Evolutionary conservation across 805 yeast species (phyloP), one percentile per base, ranked within the genome.

Genomic region (Isabelozyma pseudorhagii): DNA sequence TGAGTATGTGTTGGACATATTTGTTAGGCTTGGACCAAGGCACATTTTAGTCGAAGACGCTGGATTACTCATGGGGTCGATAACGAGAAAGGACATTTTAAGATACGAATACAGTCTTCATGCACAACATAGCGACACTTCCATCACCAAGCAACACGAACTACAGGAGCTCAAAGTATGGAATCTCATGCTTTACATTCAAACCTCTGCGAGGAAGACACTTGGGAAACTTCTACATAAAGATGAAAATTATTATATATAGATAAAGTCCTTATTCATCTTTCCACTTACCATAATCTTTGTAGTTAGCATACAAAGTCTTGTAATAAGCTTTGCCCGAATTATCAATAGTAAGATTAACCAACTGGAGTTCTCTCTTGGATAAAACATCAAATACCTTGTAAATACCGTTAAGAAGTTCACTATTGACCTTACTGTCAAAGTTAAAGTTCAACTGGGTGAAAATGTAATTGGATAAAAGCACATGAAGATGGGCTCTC

Each of bases 71-170:
- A 76, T 75, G 13, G 99, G 99, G 0, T 61, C 89, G n/a, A 69
- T 96, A 1, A 89, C 97, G 0, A 77, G 92, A 50, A 94, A 94
- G 60, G 98, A 92, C 61, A 73, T 93, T 14, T 66, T 92, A 46
- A 75, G 84, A 52, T 89, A 80, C 58, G 87, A 84, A 54, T 61
- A 68, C 50, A 68, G 73, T 9, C 51, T 54, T n/a, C 71, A 69
- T 47, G 60, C 62, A 36, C 40, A 56, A n/a, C 52, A 61, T 21
- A 47, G 51, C 11, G 52, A 53, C 25, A 14, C 47, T 9, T 29
- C 45, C 11, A 45, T 47, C 1, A 60, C 62, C 15, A 44, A 44
- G 1, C 50, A 45, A 31, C 57, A 57, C 11, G 62, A 56, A 18
- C 59, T 55, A 11, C 45, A 61, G 31, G 77, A 74, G 44, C 62